Conservation (phyloP, 2,329 filamentous ascomycete genomes). For the Byssothecium circinans region DNA sequence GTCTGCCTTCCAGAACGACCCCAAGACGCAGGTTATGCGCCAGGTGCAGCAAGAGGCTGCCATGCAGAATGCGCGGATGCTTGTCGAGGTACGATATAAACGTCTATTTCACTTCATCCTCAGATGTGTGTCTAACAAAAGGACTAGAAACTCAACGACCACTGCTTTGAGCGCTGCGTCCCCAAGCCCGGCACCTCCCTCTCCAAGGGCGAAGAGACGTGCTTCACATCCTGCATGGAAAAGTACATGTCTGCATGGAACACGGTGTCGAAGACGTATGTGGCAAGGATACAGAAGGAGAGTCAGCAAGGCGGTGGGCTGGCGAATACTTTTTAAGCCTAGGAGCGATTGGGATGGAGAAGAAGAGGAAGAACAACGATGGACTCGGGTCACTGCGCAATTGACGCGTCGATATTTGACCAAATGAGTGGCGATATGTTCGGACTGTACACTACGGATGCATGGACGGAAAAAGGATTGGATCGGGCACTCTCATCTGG, state of each 20-base stretch:
- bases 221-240: constrained; percentile 57
- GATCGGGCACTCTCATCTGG: neutral
- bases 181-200: constrained; percentile 55
- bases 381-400: neutral
- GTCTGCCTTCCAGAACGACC: constrained; percentile 39
- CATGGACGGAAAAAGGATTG: neutral
- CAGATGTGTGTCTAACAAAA: constrained; percentile 1
- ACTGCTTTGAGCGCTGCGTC: constrained; percentile 60
- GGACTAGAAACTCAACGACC: constrained; percentile 59
- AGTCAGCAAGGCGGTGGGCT: constrained; percentile 12
- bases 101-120: neutral
- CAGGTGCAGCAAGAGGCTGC: constrained; percentile 57
- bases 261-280: constrained; percentile 53
- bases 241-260: constrained; percentile 60
- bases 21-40: constrained; percentile 53
- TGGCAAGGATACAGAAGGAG: constrained; percentile 52
- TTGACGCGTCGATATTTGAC: neutral
- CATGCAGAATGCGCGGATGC: constrained; percentile 53
- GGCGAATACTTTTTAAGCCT: constrained; percentile 4
- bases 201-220: constrained; percentile 53
- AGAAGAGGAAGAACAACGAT: neutral
- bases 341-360: neutral
- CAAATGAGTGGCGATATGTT: neutral
- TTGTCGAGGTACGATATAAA: constrained; percentile 49
- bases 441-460: neutral